Conservation (phyloP, 148 eudicot species). For the Cornus kousa region DNA sequence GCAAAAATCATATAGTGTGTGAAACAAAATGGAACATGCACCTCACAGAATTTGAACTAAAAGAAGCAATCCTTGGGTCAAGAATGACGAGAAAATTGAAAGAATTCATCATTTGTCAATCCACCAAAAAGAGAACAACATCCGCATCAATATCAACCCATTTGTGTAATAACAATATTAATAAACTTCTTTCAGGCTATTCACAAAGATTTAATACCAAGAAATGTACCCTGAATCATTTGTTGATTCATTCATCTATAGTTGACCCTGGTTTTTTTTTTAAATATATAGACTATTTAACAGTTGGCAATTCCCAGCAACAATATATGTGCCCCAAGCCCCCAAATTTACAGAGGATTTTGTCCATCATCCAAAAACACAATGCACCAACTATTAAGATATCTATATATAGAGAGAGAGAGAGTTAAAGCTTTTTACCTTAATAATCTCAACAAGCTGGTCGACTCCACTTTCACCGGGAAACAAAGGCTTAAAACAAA, state of each 20-base stretch:
- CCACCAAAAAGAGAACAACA: neutral
- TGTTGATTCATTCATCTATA: neutral
- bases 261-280: neutral
- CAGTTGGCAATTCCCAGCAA: neutral
- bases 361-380: neutral
- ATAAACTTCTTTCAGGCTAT: neutral
- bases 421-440: slow-evolving; percentile 31
- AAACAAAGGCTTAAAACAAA: slow-evolving; percentile 64
- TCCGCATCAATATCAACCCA: neutral
- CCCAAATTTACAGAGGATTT: neutral
- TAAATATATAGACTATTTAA: neutral
- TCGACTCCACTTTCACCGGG: slow-evolving; percentile 94
- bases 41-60: neutral
- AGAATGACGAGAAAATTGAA: neutral
- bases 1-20: neutral
- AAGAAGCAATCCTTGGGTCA: neutral
- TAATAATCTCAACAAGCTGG: slow-evolving; percentile 90
- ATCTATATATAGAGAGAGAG: neutral
- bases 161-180: neutral
- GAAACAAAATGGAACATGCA: neutral
- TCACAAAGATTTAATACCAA: neutral
- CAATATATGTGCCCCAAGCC: neutral
- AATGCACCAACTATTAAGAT: neutral
- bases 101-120: neutral
- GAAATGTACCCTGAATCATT: neutral